Conservation (phyloP, 1,284 basidiomycete genomes). For the Pseudozyma pruni region DNA sequence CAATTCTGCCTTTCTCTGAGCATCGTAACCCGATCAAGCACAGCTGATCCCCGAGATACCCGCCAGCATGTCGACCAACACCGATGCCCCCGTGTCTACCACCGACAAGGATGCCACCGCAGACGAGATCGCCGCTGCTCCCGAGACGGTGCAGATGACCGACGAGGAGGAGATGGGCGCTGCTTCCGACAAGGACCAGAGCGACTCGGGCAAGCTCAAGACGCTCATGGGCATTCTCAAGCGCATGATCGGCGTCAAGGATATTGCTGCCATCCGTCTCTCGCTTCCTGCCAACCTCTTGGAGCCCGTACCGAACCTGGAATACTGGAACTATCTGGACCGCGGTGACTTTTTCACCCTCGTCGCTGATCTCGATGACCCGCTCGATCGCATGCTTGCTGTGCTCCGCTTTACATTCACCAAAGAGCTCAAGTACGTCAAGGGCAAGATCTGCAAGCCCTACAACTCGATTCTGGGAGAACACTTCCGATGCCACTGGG, state of each 20-base stretch:
- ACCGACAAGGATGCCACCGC: slow-evolving; percentile 51
- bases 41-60: too few relatives aligned
- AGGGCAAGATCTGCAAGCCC: slow-evolving; percentile 89
- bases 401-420: slow-evolving; percentile 85
- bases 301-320: slow-evolving; percentile 65
- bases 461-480: slow-evolving; percentile 72
- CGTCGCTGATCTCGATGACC: slow-evolving; percentile 86
- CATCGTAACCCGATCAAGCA: too few relatives aligned
- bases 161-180: slow-evolving; percentile 60
- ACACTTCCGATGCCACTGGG: slow-evolving; percentile 66
- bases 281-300: slow-evolving; percentile 65
- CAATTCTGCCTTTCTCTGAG: not conserved
- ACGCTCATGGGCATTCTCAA: slow-evolving; percentile 63
- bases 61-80: slow-evolving; percentile 21
- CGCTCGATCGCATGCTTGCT: slow-evolving; percentile 90
- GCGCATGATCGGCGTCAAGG: slow-evolving; percentile 65
- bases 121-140: slow-evolving; percentile 50
- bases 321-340: slow-evolving; percentile 81
- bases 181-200: slow-evolving; percentile 56
- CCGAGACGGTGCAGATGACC: slow-evolving; percentile 59
- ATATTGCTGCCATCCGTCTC: slow-evolving; percentile 64
- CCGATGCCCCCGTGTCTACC: slow-evolving; percentile 25
- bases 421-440: slow-evolving; percentile 92
- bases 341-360: slow-evolving; percentile 87
- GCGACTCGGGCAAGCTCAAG: slow-evolving; percentile 63